Conservation (phyloP, 257 asterid species). For the Euphrasia confusa region DNA sequence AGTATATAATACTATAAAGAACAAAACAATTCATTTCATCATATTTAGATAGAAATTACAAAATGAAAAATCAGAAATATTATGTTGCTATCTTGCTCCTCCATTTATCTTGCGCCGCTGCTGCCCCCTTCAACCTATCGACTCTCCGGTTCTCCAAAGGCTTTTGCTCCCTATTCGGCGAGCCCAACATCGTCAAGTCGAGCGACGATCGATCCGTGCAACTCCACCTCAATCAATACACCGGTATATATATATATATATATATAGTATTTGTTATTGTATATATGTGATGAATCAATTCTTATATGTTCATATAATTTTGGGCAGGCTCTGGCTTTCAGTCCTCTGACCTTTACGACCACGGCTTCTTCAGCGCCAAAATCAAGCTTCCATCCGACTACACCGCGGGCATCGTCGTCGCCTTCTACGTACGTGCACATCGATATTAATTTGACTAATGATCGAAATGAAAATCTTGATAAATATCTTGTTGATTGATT, state of each 20-base stretch:
- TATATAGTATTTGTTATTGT: not conserved
- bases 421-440: not conserved
- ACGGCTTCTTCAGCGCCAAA: slow-evolving; percentile 81
- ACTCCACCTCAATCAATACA: not conserved
- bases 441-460: no score
- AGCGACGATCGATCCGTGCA: not conserved
- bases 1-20: no score
- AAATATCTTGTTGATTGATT: no score
- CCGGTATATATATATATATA: not conserved
- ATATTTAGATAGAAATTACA: no score
- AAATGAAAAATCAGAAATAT: no score
- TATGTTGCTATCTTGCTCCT: not conserved
- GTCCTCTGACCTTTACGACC: slow-evolving; percentile 75
- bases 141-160: not conserved
- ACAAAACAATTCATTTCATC: no score
- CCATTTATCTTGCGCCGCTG: not conserved
- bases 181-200: not conserved
- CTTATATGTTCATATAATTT: no score
- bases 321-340: slow-evolving; percentile 80
- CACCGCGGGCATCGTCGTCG: slow-evolving; percentile 2
- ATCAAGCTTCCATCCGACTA: slow-evolving; percentile 29
- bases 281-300: not conserved
- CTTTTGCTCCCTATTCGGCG: not conserved
- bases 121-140: not conserved
- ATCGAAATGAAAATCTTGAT: no score